These are phyloP conservation scores for Salix viminalis DNA, from an alignment of 345 rosid species.

Conservation along the genomic window DNA sequence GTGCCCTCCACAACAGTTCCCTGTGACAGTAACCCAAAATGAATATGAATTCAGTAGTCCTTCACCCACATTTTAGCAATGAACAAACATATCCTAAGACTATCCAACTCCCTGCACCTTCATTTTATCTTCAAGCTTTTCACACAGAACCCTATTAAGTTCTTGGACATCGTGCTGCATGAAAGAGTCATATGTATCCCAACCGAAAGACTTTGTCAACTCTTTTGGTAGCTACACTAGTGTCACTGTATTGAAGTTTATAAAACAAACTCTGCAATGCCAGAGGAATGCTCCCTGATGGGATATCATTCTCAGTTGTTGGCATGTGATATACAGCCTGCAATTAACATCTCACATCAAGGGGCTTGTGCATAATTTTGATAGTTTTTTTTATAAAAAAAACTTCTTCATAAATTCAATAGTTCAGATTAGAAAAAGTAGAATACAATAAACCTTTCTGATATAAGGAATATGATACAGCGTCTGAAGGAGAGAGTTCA, in stretches of 20 bases:
- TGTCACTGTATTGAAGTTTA: constrained; percentile 52
- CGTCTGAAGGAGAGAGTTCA: constrained; percentile 95
- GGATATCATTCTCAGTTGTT: constrained; percentile 90
- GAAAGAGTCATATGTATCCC: constrained; percentile 97
- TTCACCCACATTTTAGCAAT: background rate
- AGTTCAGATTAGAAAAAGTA: background rate
- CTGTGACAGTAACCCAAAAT: constrained; percentile 24
- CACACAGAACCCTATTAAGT: constrained; percentile 89
- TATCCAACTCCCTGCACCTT: constrained; percentile 42
- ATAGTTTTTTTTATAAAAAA: background rate
- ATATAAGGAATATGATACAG: constrained; percentile 92
- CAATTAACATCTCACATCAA: constrained; percentile 13
- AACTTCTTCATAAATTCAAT: background rate
- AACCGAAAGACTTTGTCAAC: constrained; percentile 66
- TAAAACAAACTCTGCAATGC: constrained; percentile 54
- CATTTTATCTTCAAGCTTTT: constrained; percentile 99
- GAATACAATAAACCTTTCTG: constrained; percentile 60
- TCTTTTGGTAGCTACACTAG: constrained; percentile 57
- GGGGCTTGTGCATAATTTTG: background rate
- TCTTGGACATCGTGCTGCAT: constrained; percentile 99
- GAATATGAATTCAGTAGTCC: background rate
- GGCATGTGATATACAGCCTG: constrained; percentile 99
- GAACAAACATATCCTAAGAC: background rate
- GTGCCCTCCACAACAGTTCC: constrained; percentile 61
- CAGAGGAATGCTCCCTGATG: constrained; percentile 73